Percentiles rank a stretch among this genome's conserved stretches.
Evolutionary conservation across 108 stramenopile species (phyloP).

Genomic region (Stephanodiscus minutulus): DNA sequence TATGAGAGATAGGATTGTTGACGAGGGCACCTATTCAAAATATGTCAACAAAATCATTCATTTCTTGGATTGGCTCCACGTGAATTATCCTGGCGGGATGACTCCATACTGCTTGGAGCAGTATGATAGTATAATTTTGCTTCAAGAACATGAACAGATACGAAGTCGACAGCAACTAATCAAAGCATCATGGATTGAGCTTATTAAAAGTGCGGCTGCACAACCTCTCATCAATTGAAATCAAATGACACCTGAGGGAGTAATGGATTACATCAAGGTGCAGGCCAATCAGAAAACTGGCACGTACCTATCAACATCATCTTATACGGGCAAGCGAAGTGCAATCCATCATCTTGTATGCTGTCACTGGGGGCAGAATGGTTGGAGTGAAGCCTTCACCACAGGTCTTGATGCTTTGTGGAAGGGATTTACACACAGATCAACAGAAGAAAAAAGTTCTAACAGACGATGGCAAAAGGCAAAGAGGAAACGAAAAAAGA

Average conservation of each 20-base stretch:
- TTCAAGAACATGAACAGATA: not conserved
- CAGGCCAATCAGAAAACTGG: constrained; percentile 6
- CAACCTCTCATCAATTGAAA: not conserved
- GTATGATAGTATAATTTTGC: not conserved
- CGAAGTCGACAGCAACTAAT: not conserved
- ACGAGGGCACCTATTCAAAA: not conserved
- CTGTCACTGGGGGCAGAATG: not conserved
- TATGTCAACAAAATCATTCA: constrained; percentile 1
- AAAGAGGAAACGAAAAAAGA: not conserved
- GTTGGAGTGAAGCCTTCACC: constrained; percentile 1
- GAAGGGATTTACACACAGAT: not conserved
- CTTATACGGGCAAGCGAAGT: not conserved
- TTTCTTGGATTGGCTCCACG: not conserved
- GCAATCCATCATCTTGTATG: constrained; percentile 3
- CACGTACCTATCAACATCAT: constrained; percentile 1
- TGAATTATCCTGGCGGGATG: not conserved
- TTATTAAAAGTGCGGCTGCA: not conserved
- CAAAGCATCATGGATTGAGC: not conserved
- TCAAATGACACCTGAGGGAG: constrained; percentile 3
- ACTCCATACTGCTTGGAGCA: not conserved
- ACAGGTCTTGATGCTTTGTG: not conserved
- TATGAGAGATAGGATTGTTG: no score
- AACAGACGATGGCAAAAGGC: constrained; percentile 4
- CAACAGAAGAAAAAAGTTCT: constrained; percentile 1
- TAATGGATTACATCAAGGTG: not conserved